Evolutionary conservation across 768 basidiomycete genomes (phyloP), one percentile per base, ranked within the genome.

Genomic region (Coprinopsis marcescibilis): DNA sequence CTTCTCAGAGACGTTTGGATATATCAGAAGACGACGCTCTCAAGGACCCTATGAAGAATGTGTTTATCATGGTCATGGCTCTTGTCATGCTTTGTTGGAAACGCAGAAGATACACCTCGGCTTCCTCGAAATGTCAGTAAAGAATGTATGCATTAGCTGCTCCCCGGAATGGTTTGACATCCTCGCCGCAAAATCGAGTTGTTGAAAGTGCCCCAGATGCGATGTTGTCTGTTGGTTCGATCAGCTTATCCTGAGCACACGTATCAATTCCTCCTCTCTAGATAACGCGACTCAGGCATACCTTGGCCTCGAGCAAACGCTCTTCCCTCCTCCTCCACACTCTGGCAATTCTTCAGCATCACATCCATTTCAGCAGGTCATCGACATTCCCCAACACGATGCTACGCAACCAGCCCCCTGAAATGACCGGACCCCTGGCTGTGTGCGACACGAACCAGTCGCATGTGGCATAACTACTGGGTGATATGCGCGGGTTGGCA

Each of bases 31-130:
- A 80, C 10, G 96, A 72, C 0, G 85, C 81, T 32, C 85, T 76
- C 4, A 98, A 70, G 6, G 88, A 85, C 3, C 84, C 85, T 4
- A 95, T 83, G 57, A 96, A 97, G 66, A 87, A 93, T 81, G 98
- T 94, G 65, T 89, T 95, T 69, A 98, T 90, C 35, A 99, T 76
- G 0, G 94, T 98, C 95, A 98, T 97, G 10, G 91, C 88, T 21
- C 96, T 81, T 0, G 92, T 96, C 79, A 98, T 86, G 62, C 96
- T 98, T 65, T 99, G 96, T 58, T 96, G 95, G 65, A 94, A 98
- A 19, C 96, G 83, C 24, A 99, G 75, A n/a, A 96, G 71, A 62
- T 96, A 97, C 15, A 99, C 71, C 56, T 97, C 92, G 6, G 92
- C 83, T 68, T 98, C 96, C 53, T 78, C 78, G 67, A 84, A 99